phyloP scores from a whole-genome alignment of 2,329 filamentous ascomycete genomes.

The Stagonosporopsis tanaceti region DNA sequence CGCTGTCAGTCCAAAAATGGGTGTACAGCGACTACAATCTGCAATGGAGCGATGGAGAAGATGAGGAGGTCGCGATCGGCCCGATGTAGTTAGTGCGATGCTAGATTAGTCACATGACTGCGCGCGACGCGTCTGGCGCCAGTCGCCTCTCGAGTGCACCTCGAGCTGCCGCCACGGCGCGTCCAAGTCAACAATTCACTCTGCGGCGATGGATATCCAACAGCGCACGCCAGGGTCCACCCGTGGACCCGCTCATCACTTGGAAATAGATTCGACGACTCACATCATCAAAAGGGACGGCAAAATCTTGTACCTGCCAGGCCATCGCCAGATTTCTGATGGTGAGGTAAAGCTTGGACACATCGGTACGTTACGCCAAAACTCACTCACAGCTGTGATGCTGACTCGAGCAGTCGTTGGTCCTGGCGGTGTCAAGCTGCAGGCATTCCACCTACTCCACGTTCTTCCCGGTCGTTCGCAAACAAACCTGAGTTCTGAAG shows the following conservation, averaged over 20 bases:
- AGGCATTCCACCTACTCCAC: constrained; percentile 32
- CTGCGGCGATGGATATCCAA: constrained; percentile 21
- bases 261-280: not conserved
- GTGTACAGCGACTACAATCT: not conserved
- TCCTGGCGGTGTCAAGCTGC: constrained; percentile 34
- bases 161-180: constrained; percentile 26
- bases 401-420: constrained; percentile 27
- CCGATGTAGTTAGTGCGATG: not conserved
- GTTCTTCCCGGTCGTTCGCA: constrained; percentile 23
- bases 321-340: not conserved
- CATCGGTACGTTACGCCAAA: constrained; percentile 25
- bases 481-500: not conserved
- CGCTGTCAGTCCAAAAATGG: not conserved
- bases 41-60: too few species aligned
- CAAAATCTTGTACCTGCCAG: constrained; percentile 7
- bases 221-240: not conserved
- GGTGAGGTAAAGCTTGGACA: constrained; percentile 25
- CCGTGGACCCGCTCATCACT: not conserved
- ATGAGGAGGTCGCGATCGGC: not conserved
- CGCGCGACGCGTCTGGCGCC: constrained; percentile 29
- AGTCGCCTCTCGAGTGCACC: not conserved
- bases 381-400: not conserved
- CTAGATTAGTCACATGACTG: not conserved
- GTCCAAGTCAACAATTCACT: not conserved
- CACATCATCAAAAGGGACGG: not conserved